phyloP scores from a whole-genome alignment of 768 basidiomycete species.

The Auriscalpium orientale region DNA sequence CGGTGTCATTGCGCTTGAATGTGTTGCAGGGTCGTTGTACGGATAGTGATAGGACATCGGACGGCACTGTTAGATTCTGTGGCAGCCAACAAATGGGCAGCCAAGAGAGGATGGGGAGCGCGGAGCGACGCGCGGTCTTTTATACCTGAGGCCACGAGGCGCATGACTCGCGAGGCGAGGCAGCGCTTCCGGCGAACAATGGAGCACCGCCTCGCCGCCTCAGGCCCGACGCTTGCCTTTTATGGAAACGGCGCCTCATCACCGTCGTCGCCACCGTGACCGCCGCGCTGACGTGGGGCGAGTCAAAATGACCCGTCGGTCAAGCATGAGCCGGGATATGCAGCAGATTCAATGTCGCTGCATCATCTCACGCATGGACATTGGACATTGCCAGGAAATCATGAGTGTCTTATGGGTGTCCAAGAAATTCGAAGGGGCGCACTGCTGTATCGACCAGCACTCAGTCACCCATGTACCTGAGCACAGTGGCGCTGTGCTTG shows the following conservation, averaged over 20 bases:
- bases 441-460: too few species aligned
- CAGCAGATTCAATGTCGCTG: too few species aligned
- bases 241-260: neutral
- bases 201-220: neutral
- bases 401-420: too few species aligned
- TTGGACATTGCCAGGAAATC: too few species aligned
- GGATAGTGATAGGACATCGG: slow-evolving; percentile 12
- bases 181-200: slow-evolving; percentile 13
- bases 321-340: too few species aligned
- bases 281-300: too few species aligned
- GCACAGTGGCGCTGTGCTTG: neutral
- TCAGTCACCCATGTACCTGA: neutral
- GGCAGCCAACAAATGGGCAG: slow-evolving; percentile 6
- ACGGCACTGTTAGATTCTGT: neutral
- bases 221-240: slow-evolving; percentile 2
- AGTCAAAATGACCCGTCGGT: too few species aligned
- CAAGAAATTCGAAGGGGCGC: too few species aligned
- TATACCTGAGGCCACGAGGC: slow-evolving; percentile 1
- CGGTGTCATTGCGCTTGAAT: slow-evolving; percentile 9
- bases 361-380: too few species aligned
- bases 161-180: slow-evolving; percentile 4
- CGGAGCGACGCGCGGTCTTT: slow-evolving; percentile 2
- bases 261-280: too few species aligned
- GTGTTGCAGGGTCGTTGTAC: slow-evolving; percentile 3
- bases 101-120: slow-evolving; percentile 4